These are phyloP conservation scores for Diospyros lotus DNA, from an alignment of 148 eudicot genomes.

Conservation along the genomic window DNA sequence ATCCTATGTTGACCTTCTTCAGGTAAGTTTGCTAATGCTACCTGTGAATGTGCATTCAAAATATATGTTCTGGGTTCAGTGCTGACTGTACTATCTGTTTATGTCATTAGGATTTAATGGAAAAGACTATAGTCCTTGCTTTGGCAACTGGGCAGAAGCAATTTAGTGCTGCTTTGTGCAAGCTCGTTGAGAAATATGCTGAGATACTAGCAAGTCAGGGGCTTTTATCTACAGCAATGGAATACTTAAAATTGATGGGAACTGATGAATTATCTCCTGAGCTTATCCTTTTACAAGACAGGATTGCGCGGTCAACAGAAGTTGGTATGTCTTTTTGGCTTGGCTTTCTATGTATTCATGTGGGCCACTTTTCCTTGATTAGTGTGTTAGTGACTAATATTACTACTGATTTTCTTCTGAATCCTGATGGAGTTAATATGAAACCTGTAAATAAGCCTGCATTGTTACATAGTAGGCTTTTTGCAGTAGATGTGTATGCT, in stretches of 20 bases:
- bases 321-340: conserved; percentile 40
- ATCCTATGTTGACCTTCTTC: conserved; percentile 82
- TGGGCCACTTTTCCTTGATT: neutral
- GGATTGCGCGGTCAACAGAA: conserved; percentile 69
- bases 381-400: neutral
- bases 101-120: conserved; percentile 78
- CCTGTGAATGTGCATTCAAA: neutral
- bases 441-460: neutral
- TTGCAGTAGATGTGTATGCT: neutral
- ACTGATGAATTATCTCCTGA: conserved; percentile 81
- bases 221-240: conserved; percentile 85
- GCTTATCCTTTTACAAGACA: conserved; percentile 75
- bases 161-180: conserved; percentile 84
- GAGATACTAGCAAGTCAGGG: conserved; percentile 99
- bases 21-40: conserved; percentile 38
- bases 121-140: conserved; percentile 88
- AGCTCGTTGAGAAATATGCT: conserved; percentile 89
- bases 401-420: neutral
- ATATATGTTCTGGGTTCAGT: neutral
- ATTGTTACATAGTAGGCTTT: no score
- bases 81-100: neutral
- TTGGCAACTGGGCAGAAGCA: conserved; percentile 91
- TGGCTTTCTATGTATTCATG: neutral
- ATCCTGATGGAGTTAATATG: neutral
- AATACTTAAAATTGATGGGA: conserved; percentile 80